These are phyloP conservation scores for Colletotrichum ledebouriae DNA, from an alignment of 2,329 filamentous ascomycete species.

Conservation along the genomic window DNA sequence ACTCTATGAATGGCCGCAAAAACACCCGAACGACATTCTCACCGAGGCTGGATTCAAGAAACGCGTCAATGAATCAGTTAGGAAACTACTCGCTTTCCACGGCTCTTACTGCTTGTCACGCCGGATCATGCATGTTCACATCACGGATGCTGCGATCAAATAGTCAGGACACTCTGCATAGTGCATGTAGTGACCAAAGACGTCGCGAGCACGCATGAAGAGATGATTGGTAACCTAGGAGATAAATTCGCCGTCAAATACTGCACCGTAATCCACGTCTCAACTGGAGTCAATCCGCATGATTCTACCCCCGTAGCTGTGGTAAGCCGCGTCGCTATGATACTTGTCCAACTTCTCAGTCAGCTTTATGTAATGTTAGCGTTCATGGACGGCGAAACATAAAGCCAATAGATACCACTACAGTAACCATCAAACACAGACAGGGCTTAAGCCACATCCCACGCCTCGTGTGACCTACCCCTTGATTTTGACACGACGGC, in stretches of 20 bases:
- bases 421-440: not conserved
- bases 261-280: not conserved
- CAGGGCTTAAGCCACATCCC: not conserved
- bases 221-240: too few relatives aligned
- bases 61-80: too few relatives aligned
- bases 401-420: not conserved
- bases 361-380: not conserved
- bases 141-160: too few relatives aligned
- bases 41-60: too few relatives aligned
- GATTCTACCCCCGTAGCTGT: not conserved
- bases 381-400: not conserved
- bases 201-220: too few relatives aligned
- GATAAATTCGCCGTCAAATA: not conserved
- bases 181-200: too few relatives aligned
- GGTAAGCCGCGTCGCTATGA: not conserved
- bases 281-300: not conserved
- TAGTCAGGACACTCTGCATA: too few relatives aligned
- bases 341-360: not conserved
- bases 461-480: not conserved
- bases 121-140: too few relatives aligned
- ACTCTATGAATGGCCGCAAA: too few relatives aligned
- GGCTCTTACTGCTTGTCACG: too few relatives aligned
- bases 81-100: too few relatives aligned
- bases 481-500: constrained; percentile 2
- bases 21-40: too few relatives aligned